Evolutionary conservation across 2,329 filamentous ascomycete genomes (phyloP), one percentile per base, ranked within the genome.

Genomic region (Alternaria solani): DNA sequence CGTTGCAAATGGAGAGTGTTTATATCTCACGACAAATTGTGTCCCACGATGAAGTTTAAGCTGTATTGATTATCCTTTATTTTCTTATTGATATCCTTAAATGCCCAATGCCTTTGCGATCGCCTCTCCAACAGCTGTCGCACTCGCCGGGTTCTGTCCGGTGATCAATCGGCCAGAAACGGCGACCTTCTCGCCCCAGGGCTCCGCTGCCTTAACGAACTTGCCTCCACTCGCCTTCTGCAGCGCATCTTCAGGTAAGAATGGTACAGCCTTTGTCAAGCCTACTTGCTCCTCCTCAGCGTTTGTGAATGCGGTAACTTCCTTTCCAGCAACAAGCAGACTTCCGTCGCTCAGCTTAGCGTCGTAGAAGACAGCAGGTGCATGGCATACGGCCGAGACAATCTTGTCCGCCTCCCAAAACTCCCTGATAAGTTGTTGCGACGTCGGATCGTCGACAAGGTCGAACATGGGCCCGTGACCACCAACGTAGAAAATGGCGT

Each of bases 361-460:
- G 66, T 88, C 84, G 49, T 84, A 81, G 16, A 92, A 81, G 12
- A 85, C 89, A 4, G 85, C 86, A 2, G 89, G 87, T 6, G 88
- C 89, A 78, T 92, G 89, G 81, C 89, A 91, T 46, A 92, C 88
- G 4, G 89, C 87, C 0, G 86, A 81, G 14, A 91, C 84, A 55
- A 87, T 81, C 81, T 91, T 91, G 63, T 84, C 85, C 3, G 83
- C 82, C 39, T 81, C 79, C 69, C 83, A 85, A 74, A 92, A 91
- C 74, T 90, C 87, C 61, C 81, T 79, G 69, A 89, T 87, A 36
- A 92, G 78, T 62, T 83, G 79, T 65, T 87, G 85, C 26, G 85
- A 88, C n/a, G 81, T 80, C 20, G 79, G 64, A 71, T 89, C 85
- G 57, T 80, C 79, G 55, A 84, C 84, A 18, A 91, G 85, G 73